Base-by-base conservation (phyloP, 257 asterid genomes). In the Salvia rosmarinus region DNA sequence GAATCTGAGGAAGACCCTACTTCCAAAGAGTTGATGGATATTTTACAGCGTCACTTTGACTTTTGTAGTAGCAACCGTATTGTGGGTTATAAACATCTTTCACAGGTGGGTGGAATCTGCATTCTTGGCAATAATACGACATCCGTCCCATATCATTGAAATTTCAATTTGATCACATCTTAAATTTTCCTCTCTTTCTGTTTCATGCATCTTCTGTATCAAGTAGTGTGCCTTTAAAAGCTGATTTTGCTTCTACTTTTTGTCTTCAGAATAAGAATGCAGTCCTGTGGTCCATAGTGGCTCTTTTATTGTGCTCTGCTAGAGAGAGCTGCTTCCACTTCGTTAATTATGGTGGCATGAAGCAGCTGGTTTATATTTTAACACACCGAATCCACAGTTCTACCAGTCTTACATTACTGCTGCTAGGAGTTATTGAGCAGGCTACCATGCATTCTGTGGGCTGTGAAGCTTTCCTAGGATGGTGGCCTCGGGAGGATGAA, bases 401-500 rank as follows among this genome's bases (percentile, higher is more conserved):
- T 23, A 76, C 76, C 35, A 74, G 93, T 72, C 84, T 87, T 65
- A 63, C 82, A 60, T 70, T 81, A 43, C 65, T 81, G 80, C 64
- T 78, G 50, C 82, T 83, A 68, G 87, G 85, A 82, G 92, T 86
- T 71, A 77, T 92, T 69, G 98, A 92, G 86, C 92, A 82, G 82
- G 96, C 92, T 25, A 92, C 98, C 59, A 84, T 83, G 68, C 89
- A 84, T 83, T 90, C 96, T 66, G 78, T 90, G 77, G 98, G 98
- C 35, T 90, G 96, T 82, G 98, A 92, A 87, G 98, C 95, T 78
- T 92, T 92, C 77, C 64, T 81, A 43, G 85, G 82, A 63, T 81
- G 85, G 85, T 81, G 81, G 81, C 81, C 81, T 71, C 77, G 81
- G 77, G 96, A 89, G 82, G 90, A 88, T 68, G 96, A 85, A 68